A percentile compares a stretch with the other conserved stretches of the same genome.
phyloP scores from a whole-genome alignment of 2,329 filamentous ascomycete species.

The Aspergillus ruber region DNA sequence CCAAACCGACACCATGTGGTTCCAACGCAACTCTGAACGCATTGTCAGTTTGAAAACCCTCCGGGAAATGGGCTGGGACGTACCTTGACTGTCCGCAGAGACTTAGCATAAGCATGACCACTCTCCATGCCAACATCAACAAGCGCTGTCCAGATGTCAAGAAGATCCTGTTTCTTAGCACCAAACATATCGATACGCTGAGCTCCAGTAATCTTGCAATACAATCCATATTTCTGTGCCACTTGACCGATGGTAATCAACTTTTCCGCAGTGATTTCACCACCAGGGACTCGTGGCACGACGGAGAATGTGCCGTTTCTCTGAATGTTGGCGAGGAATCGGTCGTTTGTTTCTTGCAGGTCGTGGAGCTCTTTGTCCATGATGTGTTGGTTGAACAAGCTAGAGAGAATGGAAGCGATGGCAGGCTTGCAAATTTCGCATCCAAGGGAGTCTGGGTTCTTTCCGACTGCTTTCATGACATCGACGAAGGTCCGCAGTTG shows the following conservation, averaged over 20 bases:
- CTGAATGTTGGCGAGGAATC: constrained; percentile 83
- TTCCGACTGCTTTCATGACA: constrained; percentile 73
- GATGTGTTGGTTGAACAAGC: constrained; percentile 76
- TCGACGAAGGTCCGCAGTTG: constrained; percentile 63
- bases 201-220: constrained; percentile 87
- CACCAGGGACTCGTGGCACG: constrained; percentile 72
- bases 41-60: constrained; percentile 2
- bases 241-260: constrained; percentile 77
- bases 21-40: constrained; percentile 65
- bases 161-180: constrained; percentile 77
- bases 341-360: constrained; percentile 85
- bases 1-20: constrained; percentile 88
- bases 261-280: constrained; percentile 82
- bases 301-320: constrained; percentile 88
- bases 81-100: constrained; percentile 73
- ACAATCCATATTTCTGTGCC: constrained; percentile 75
- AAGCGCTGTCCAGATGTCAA: constrained; percentile 73
- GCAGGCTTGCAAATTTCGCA: constrained; percentile 85
- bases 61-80: not conserved
- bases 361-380: constrained; percentile 65
- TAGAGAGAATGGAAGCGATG: constrained; percentile 72
- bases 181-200: constrained; percentile 93
- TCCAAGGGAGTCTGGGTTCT: constrained; percentile 63
- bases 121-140: constrained; percentile 83
- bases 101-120: constrained; percentile 86